A percentile compares a stretch with the other conserved stretches of the same genome.
Evolutionary conservation across 768 basidiomycete genomes (phyloP).

Genomic region (Phylloporus rhodoxanthus): DNA sequence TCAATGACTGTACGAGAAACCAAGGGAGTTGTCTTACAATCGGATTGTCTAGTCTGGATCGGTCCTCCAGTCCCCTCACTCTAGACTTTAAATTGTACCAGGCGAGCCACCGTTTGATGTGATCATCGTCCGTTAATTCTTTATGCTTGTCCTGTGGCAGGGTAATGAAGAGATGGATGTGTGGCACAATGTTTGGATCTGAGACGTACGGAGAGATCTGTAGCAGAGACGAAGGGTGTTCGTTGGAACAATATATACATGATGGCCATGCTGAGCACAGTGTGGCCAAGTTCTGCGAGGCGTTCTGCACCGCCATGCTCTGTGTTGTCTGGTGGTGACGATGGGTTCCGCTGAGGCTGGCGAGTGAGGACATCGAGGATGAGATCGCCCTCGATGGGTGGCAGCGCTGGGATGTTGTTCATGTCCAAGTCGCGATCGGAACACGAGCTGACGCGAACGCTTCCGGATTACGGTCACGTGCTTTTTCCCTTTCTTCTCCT

Average conservation of each 20-base stretch:
- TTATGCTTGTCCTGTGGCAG: conserved; percentile 18
- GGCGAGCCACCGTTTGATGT: conserved; percentile 45
- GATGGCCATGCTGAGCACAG: conserved; percentile 47
- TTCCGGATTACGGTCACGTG: too few species aligned
- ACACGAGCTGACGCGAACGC: too few species aligned
- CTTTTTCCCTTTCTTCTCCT: neutral
- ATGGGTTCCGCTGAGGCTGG: conserved; percentile 31
- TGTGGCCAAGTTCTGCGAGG: conserved; percentile 52
- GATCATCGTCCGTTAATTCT: conserved; percentile 33
- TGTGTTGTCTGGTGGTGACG: conserved; percentile 33
- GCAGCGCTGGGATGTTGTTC: conserved; percentile 42
- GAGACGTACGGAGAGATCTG: conserved; percentile 41
- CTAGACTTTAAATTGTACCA: conserved; percentile 48
- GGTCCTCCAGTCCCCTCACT: conserved; percentile 42
- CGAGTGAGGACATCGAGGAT: conserved; percentile 58
- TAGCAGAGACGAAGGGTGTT: conserved; percentile 37
- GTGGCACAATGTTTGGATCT: neutral
- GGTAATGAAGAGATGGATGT: neutral
- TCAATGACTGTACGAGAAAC: conserved; percentile 2
- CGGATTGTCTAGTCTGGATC: conserved; percentile 33
- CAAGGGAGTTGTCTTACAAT: conserved; percentile 21
- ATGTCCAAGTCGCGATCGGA: conserved; percentile 17
- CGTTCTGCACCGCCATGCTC: conserved; percentile 56
- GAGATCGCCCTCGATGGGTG: conserved; percentile 51
- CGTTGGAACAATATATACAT: conserved; percentile 45